Percentiles rank a stretch among this genome's conserved stretches.
These are phyloP conservation scores for Sporothrix humicola DNA, from an alignment of 2,329 filamentous ascomycete genomes.

Conservation along the genomic window DNA sequence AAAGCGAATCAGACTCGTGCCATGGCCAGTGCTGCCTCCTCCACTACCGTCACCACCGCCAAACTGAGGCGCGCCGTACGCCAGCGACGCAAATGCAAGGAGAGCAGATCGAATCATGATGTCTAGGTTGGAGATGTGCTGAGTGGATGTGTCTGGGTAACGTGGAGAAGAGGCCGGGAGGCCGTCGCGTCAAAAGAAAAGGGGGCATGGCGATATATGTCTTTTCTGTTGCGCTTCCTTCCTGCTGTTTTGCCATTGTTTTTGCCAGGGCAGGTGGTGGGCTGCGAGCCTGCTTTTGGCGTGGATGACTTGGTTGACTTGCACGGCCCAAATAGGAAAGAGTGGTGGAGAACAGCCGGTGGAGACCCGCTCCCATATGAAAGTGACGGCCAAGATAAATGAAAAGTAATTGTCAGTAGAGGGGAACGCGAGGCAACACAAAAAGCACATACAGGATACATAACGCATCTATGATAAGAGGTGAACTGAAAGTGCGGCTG, in stretches of 20 bases:
- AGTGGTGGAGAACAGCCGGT: neutral
- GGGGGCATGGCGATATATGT: slow-evolving; percentile 3
- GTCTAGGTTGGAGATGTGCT: neutral
- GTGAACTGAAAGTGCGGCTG: neutral
- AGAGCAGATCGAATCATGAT: slow-evolving; percentile 37
- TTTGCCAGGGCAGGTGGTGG: too few species aligned
- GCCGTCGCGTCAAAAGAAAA: neutral
- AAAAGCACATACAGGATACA: neutral
- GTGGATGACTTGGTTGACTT: neutral
- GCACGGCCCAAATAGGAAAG: neutral
- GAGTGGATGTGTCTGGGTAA: neutral
- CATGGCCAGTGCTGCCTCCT: slow-evolving; percentile 27
- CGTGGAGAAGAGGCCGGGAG: neutral
- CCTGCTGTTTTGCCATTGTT: neutral
- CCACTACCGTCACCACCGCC: slow-evolving; percentile 4
- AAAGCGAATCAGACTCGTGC: slow-evolving; percentile 50
- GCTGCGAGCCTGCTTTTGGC: too few species aligned
- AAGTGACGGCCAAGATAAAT: neutral
- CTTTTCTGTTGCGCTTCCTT: neutral
- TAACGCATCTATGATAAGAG: neutral
- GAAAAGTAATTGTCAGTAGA: neutral
- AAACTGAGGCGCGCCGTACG: slow-evolving; percentile 41
- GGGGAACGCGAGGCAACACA: neutral
- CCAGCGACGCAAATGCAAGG: slow-evolving; percentile 42
- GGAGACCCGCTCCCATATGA: neutral